Conservation (phyloP, 805 yeast species). For the Cyberlindnera xishuangbannaensis region DNA sequence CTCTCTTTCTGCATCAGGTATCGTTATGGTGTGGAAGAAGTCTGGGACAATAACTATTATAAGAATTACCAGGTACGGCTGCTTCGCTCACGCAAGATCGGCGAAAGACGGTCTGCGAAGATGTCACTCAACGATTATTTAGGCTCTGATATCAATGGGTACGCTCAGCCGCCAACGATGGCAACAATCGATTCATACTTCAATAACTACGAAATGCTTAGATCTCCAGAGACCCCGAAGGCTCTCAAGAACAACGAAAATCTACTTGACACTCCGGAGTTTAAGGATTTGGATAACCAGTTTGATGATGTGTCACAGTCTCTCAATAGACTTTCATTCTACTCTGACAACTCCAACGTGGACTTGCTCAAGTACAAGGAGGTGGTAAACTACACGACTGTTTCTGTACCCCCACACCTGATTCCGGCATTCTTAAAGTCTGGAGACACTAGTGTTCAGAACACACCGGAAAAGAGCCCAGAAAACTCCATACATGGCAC, state of each 20-base stretch:
- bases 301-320: constrained; percentile 4
- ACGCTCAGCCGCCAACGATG: constrained; percentile 1
- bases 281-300: constrained; percentile 7
- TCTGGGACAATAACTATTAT: constrained; percentile 72
- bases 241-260: constrained; percentile 14
- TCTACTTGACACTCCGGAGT: constrained; percentile 10
- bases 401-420: constrained; percentile 9
- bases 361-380: constrained; percentile 9
- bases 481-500: no score
- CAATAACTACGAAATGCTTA: constrained; percentile 18
- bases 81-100: constrained; percentile 9
- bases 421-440: constrained; percentile 1
- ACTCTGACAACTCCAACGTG: constrained; percentile 8
- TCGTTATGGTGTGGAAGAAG: constrained; percentile 35
- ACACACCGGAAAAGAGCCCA: constrained; percentile 1
- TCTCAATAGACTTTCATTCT: constrained; percentile 9
- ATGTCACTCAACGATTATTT: constrained; percentile 19
- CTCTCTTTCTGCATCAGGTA: constrained; percentile 44
- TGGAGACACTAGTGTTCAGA: not conserved
- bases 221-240: constrained; percentile 26
- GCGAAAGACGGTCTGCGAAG: constrained; percentile 8
- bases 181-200: constrained; percentile 11
- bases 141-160: constrained; percentile 1
- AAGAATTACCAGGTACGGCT: constrained; percentile 49
- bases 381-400: constrained; percentile 8